Conservation (phyloP, 495 filamentous ascomycete genomes). For the Lindgomyces ingoldianus region DNA sequence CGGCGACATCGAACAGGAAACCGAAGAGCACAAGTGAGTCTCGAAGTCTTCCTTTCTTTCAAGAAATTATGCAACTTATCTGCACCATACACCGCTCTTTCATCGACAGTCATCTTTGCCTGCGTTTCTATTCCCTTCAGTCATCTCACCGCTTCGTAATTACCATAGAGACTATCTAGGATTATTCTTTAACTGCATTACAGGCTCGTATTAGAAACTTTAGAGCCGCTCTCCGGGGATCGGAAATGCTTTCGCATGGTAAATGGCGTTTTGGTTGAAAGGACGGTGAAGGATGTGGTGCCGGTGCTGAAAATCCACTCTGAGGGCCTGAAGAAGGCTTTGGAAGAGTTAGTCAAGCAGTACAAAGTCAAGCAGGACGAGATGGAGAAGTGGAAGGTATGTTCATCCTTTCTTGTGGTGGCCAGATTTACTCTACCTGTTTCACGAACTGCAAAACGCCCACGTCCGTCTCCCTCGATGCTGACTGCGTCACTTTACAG, state of each 20-base stretch:
- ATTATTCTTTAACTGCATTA: neutral
- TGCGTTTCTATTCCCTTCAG: constrained; percentile 1
- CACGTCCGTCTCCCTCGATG: neutral
- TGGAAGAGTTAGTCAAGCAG: constrained; percentile 93
- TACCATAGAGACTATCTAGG: too few species aligned
- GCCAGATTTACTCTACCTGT: too few species aligned
- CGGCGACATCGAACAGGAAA: constrained; percentile 93
- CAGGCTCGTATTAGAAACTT: constrained; percentile 93
- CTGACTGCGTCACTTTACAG: constrained; percentile 49
- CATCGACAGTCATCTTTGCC: constrained; percentile 20
- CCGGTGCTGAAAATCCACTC: constrained; percentile 92
- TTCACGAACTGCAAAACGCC: too few species aligned
- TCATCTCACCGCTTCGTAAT: constrained; percentile 27
- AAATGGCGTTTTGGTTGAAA: constrained; percentile 92
- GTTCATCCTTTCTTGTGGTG: constrained; percentile 34
- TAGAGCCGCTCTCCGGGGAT: constrained; percentile 76
- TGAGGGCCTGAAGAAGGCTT: constrained; percentile 91
- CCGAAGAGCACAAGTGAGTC: constrained; percentile 94
- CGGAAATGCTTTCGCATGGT: constrained; percentile 99
- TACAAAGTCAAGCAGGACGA: constrained; percentile 94
- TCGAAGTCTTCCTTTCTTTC: neutral
- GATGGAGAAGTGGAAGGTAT: constrained; percentile 97
- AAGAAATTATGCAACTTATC: neutral
- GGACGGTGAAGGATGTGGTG: constrained; percentile 87
- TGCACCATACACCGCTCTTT: constrained; percentile 35